Base-by-base conservation (phyloP, 1,139 yeast species). In the Geotrichum restrictum region DNA sequence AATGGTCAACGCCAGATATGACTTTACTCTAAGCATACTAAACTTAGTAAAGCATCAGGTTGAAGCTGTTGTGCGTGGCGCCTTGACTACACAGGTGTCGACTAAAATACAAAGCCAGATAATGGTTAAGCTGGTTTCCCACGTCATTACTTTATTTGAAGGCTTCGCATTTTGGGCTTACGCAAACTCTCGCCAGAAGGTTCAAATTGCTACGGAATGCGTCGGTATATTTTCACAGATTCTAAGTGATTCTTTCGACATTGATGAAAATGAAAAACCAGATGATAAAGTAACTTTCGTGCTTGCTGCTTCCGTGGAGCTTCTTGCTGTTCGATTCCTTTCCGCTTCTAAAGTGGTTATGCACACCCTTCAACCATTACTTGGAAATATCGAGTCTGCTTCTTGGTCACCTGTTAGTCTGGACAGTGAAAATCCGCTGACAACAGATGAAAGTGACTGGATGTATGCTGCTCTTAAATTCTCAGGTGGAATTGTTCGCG, bases 141-240 rank as follows among this genome's bases (percentile, higher is more conserved):
- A 85, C 65, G 71, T 83, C 52, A 69, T 87, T 18, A 78, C 77
- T 51, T 78, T 88, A 0, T 88, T 83, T 68, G 96, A 88, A 62
- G 82, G 88, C 58, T 86, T 83, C 62, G 71, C 77, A 5, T 81
- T 78, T 62, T 88, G 96, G 83, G 77, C 81, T 55, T 88, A 82
- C 65, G 70, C 73, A 32, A 68, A 76, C 24, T 71, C 79, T 0
- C 67, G 72, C 47, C 88, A 88, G 62, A 80, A 82, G 58, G 73
- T 80, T 62, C 79, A 81, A 58, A 74, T 88, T 47, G 89, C 94
- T 0, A 72, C 76, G 2, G 71, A 77, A 51, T 73, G 83, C 4
- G 71, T 85, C 10, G 76, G 75, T 29, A 72, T 82, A 1, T 83
- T 88, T 62, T 71, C 79, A 10, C 76, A 76, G 37, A 74, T 86